Conservation (phyloP, 108 stramenopile species). For the Discostella stelligeroides region DNA sequence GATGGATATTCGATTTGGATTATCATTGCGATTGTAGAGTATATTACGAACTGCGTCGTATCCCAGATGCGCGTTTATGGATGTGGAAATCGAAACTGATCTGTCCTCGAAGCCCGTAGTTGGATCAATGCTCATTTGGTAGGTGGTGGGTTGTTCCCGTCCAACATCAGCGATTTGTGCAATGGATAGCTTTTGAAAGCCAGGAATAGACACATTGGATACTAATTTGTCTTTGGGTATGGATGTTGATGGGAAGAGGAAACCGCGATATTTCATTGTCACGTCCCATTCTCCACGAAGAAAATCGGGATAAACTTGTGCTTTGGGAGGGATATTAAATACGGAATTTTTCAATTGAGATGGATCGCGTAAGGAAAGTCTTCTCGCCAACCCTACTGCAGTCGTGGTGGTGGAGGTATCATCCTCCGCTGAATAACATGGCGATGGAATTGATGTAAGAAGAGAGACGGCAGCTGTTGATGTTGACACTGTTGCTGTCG, state of each 20-base stretch:
- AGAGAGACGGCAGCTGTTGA: no score
- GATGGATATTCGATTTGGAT: conserved; percentile 79
- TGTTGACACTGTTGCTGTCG: no score
- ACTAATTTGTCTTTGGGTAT: conserved; percentile 61
- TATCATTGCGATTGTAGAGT: conserved; percentile 60
- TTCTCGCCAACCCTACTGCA: conserved; percentile 47
- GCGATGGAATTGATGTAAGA: no score
- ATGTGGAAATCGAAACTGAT: conserved; percentile 32
- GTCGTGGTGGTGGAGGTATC: no score
- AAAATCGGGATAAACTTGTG: conserved; percentile 73
- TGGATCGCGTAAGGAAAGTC: conserved; percentile 66
- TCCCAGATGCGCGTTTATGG: conserved; percentile 69
- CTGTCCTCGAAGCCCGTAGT: conserved; percentile 71
- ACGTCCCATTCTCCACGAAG: conserved; percentile 71
- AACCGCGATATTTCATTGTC: conserved; percentile 55
- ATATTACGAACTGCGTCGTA: conserved; percentile 69
- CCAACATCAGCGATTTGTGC: conserved; percentile 72
- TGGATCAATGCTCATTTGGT: conserved; percentile 57
- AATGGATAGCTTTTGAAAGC: conserved; percentile 83
- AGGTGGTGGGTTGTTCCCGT: conserved; percentile 53
- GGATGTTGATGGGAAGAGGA: conserved; percentile 65
- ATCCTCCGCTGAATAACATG: no score
- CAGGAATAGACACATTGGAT: conserved; percentile 57
- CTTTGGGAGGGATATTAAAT: conserved; percentile 78
- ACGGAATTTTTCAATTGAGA: conserved; percentile 61